Percentiles rank a stretch among this genome's conserved stretches.
Conservation (phyloP, 2,329 filamentous ascomycete genomes). For the Chrysosporium queenslandicum region DNA sequence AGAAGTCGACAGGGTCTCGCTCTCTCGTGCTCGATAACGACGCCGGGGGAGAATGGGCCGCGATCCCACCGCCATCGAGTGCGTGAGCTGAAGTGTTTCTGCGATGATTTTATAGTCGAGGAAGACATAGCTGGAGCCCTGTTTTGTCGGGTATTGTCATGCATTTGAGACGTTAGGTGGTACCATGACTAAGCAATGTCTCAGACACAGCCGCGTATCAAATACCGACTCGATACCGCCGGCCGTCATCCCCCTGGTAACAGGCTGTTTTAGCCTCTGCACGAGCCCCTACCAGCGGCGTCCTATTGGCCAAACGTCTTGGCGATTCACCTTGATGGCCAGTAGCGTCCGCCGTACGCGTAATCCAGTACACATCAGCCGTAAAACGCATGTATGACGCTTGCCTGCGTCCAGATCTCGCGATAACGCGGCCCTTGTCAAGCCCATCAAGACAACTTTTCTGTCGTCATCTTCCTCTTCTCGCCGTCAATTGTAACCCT, state of each 20-base stretch:
- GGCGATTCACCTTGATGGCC: not conserved
- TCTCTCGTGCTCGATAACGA: too few species aligned
- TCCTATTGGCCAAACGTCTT: not conserved
- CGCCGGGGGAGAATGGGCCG: too few species aligned
- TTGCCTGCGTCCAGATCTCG: too few species aligned
- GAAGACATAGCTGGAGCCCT: not conserved
- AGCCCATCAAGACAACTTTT: not conserved
- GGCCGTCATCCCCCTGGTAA: conserved; percentile 3
- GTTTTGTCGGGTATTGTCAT: not conserved
- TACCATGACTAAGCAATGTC: conserved; percentile 7
- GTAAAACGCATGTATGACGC: conserved; percentile 1
- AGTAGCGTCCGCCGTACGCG: not conserved
- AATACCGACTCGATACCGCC: not conserved
- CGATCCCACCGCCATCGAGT: too few species aligned
- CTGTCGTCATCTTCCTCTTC: not conserved
- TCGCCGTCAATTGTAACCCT: not conserved
- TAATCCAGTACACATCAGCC: conserved; percentile 2
- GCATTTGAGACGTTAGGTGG: conserved; percentile 4
- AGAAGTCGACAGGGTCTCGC: too few species aligned
- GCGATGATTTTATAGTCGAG: too few species aligned
- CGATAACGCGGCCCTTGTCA: not conserved
- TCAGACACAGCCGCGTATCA: not conserved
- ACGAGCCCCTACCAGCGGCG: not conserved
- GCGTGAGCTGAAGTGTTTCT: too few species aligned
- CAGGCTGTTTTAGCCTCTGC: not conserved